Conservation (phyloP, 495 filamentous ascomycete genomes). For the Trichoderma virens region DNA sequence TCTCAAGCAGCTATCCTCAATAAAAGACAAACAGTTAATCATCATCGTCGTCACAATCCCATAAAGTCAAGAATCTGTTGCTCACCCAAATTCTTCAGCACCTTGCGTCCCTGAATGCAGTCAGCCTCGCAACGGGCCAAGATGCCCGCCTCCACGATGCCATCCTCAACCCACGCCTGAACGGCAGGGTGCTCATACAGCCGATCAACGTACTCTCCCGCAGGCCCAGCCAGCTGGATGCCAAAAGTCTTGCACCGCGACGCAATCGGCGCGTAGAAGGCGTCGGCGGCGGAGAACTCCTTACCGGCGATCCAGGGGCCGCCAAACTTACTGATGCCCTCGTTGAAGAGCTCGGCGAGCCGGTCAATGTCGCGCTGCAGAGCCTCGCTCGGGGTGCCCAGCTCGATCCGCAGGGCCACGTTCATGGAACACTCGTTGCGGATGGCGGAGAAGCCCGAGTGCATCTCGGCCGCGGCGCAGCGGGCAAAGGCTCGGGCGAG, state of each 20-base stretch:
- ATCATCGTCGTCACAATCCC: background rate
- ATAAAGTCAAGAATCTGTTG: background rate
- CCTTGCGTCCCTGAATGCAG: conserved; percentile 11
- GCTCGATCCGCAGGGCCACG: conserved; percentile 31
- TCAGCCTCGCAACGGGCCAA: conserved; percentile 17
- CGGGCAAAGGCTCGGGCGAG: conserved; percentile 42
- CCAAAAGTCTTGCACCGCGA: conserved; percentile 23
- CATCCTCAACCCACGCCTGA: conserved; percentile 21
- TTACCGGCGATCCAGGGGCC: conserved; percentile 33
- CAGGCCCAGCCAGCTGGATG: conserved; percentile 14
- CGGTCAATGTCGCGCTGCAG: conserved; percentile 24
- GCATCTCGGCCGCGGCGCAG: conserved; percentile 46
- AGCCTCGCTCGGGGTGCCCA: conserved; percentile 20
- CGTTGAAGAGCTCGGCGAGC: conserved; percentile 30
- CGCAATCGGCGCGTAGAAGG: conserved; percentile 35
- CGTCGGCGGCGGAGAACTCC: conserved; percentile 32
- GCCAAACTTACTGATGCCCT: conserved; percentile 28
- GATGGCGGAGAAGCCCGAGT: conserved; percentile 41
- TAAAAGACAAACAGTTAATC: background rate
- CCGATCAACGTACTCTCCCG: conserved; percentile 17
- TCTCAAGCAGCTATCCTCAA: background rate
- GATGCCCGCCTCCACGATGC: conserved; percentile 16
- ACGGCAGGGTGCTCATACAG: conserved; percentile 19
- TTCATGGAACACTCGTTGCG: conserved; percentile 39
- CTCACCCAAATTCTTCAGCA: conserved; percentile 8